These are phyloP conservation scores for Cordyceps cateniannulata DNA, from an alignment of 2,329 filamentous ascomycete species.

Conservation along the genomic window DNA sequence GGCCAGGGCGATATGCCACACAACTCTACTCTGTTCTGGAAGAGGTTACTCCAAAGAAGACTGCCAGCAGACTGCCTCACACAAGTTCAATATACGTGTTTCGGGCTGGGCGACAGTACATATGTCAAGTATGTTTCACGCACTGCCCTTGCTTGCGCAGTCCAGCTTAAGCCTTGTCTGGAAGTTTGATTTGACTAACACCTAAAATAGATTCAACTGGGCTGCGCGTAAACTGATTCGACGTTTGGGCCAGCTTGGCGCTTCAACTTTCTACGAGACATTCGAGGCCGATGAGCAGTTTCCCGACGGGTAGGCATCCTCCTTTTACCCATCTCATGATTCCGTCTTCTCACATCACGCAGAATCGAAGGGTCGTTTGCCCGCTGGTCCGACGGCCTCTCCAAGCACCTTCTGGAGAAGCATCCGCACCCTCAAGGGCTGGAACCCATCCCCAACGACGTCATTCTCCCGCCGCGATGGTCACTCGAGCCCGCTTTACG, in stretches of 20 bases:
- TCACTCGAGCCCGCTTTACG: slow-evolving; percentile 25
- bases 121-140: slow-evolving; percentile 68
- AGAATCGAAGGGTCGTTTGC: slow-evolving; percentile 79
- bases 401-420: slow-evolving; percentile 55
- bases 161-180: neutral
- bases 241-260: slow-evolving; percentile 76
- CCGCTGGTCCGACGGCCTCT: slow-evolving; percentile 67
- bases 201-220: slow-evolving; percentile 70
- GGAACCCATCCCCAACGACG: slow-evolving; percentile 65
- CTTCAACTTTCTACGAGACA: slow-evolving; percentile 63
- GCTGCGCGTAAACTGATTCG: slow-evolving; percentile 83
- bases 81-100: slow-evolving; percentile 69
- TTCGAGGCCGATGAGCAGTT: slow-evolving; percentile 94
- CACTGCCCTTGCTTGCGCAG: neutral
- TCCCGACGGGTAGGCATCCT: slow-evolving; percentile 68
- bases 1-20: slow-evolving; percentile 89
- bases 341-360: neutral
- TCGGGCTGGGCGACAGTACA: slow-evolving; percentile 90
- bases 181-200: neutral
- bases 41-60: slow-evolving; percentile 69
- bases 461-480: slow-evolving; percentile 69
- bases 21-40: slow-evolving; percentile 82
- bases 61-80: slow-evolving; percentile 64
- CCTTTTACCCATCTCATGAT: neutral
- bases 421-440: slow-evolving; percentile 64